Evolutionary conservation across 179 eudicot species (phyloP).

Genomic region (Carnegiea gigantea): DNA sequence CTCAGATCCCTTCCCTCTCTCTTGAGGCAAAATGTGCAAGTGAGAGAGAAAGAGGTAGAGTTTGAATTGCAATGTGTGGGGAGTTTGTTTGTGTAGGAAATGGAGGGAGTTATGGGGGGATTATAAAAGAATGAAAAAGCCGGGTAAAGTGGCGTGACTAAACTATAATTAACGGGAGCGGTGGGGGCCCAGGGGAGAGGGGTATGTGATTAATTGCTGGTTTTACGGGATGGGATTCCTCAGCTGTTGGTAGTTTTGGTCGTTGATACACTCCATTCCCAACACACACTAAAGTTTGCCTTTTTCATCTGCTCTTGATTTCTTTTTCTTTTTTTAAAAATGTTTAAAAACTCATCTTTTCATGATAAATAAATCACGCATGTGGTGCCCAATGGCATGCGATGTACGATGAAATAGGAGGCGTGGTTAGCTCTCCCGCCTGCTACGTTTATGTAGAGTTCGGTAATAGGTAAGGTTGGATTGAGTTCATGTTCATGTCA

Average conservation of each 20-base stretch:
- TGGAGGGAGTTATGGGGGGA: conserved; percentile 12
- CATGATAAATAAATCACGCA: conserved; percentile 6
- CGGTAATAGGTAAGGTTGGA: too few species aligned
- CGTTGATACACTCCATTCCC: neutral
- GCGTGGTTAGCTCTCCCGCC: neutral
- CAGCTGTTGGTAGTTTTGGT: neutral
- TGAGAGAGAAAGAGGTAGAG: neutral
- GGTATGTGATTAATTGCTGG: conserved; percentile 34
- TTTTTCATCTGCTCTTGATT: neutral
- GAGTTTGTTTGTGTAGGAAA: neutral
- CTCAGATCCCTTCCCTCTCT: neutral
- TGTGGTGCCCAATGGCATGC: neutral
- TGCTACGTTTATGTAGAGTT: too few species aligned
- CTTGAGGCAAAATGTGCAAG: conserved; percentile 1
- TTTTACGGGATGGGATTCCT: conserved; percentile 35
- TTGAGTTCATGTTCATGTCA: too few species aligned
- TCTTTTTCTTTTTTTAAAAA: neutral
- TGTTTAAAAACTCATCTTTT: neutral
- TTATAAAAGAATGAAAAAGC: conserved; percentile 27
- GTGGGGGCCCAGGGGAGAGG: conserved; percentile 15
- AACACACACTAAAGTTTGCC: neutral
- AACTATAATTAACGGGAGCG: conserved; percentile 22
- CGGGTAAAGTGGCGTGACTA: conserved; percentile 39
- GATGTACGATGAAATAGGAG: neutral
- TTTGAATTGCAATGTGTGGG: neutral